A percentile compares a stretch with the other conserved stretches of the same genome.
These are phyloP conservation scores for Salvia sclarea DNA, from an alignment of 305 asterid species.

Conservation along the genomic window DNA sequence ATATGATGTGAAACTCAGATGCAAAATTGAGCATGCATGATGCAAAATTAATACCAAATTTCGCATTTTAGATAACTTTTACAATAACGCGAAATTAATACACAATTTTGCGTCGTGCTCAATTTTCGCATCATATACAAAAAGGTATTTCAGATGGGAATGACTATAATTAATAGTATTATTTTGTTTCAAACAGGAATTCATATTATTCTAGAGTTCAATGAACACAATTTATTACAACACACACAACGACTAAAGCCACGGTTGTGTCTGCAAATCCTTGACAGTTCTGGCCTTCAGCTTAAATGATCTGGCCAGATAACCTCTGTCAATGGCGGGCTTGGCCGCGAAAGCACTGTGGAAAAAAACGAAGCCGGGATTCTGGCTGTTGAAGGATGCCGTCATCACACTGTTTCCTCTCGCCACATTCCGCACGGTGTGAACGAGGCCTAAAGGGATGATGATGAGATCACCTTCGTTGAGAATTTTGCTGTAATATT, in stretches of 20 bases:
- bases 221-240: no score
- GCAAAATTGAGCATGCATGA: no score
- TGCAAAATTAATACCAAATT: no score
- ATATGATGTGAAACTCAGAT: no score
- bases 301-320: slow-evolving; percentile 16
- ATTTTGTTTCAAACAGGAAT: no score
- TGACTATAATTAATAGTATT: no score
- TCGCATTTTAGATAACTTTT: no score
- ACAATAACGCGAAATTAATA: no score
- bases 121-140: no score
- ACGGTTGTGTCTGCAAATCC: slow-evolving; percentile 11
- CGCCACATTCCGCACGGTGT: neutral
- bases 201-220: no score
- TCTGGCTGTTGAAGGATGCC: slow-evolving; percentile 22
- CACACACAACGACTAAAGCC: neutral
- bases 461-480: slow-evolving; percentile 21
- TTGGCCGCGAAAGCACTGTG: slow-evolving; percentile 23
- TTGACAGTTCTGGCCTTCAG: slow-evolving; percentile 14
- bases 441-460: neutral
- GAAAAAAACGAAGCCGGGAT: slow-evolving; percentile 1
- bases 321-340: neutral
- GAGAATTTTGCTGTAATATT: slow-evolving; percentile 11
- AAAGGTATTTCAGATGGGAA: no score
- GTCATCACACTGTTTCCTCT: neutral
- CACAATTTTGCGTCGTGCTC: no score